These are phyloP conservation scores for Galerina sulciceps DNA, from an alignment of 768 basidiomycete species.

Conservation along the genomic window DNA sequence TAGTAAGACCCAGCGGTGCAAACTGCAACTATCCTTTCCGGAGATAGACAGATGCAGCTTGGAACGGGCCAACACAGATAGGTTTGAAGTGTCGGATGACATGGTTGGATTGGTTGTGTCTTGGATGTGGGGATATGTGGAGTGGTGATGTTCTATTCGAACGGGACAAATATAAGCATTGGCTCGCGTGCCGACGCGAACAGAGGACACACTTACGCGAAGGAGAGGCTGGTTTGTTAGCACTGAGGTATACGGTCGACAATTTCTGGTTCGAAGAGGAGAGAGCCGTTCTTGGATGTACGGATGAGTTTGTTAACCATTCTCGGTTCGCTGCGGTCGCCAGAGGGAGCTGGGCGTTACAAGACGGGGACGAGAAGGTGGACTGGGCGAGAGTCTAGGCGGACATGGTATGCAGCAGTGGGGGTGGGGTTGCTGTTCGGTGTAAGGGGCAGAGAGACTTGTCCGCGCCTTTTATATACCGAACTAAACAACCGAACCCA, in stretches of 20 bases:
- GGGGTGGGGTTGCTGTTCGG: slow-evolving; percentile 20
- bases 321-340: slow-evolving; percentile 41
- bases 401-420: slow-evolving; percentile 45
- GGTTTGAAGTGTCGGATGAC: slow-evolving; percentile 51
- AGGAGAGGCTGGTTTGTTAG: slow-evolving; percentile 23
- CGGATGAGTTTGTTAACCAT: slow-evolving; percentile 88
- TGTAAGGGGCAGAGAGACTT: slow-evolving; percentile 21
- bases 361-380: slow-evolving; percentile 25
- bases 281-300: slow-evolving; percentile 83
- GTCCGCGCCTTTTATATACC: slow-evolving; percentile 29
- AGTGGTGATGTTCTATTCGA: slow-evolving; percentile 20
- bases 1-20: slow-evolving; percentile 87
- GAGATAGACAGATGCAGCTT: slow-evolving; percentile 72
- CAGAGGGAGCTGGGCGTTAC: slow-evolving; percentile 38
- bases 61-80: slow-evolving; percentile 69
- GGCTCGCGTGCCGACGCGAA: slow-evolving; percentile 15
- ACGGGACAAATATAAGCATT: slow-evolving; percentile 16
- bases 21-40: slow-evolving; percentile 69
- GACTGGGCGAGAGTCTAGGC: slow-evolving; percentile 25
- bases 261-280: slow-evolving; percentile 86
- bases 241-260: slow-evolving; percentile 82
- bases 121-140: slow-evolving; percentile 15
- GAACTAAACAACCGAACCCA: slow-evolving; percentile 12
- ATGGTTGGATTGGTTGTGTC: slow-evolving; percentile 35
- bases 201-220: slow-evolving; percentile 26